A percentile compares a stretch with the other conserved stretches of the same genome.
phyloP scores from a whole-genome alignment of 768 basidiomycete genomes.

The Russula ochroleuca region DNA sequence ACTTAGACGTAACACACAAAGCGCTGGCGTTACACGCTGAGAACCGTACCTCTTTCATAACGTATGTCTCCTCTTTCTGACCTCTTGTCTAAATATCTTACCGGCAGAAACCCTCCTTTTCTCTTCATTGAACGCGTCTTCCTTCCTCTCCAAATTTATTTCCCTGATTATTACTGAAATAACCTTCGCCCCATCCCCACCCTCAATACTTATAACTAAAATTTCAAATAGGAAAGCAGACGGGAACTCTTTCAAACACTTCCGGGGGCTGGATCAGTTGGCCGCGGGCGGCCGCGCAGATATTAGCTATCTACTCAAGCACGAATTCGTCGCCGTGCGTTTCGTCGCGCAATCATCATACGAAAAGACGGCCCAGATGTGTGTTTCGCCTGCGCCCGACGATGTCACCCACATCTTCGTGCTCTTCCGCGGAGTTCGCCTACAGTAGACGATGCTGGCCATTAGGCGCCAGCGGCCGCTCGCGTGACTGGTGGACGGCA shows the following conservation, averaged over 20 bases:
- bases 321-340: conserved; percentile 41
- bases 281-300: background rate
- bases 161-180: no score
- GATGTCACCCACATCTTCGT: conserved; percentile 45
- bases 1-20: conserved; percentile 35
- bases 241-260: background rate
- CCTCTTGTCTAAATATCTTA: conserved; percentile 26
- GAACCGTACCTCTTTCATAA: conserved; percentile 46
- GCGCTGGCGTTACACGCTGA: conserved; percentile 40
- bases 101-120: background rate
- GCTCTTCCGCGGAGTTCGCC: conserved; percentile 42
- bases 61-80: conserved; percentile 33
- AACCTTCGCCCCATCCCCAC: no score
- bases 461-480: conserved; percentile 33
- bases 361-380: conserved; percentile 39
- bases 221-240: no score
- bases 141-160: no score
- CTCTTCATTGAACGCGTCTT: background rate
- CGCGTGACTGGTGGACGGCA: conserved; percentile 28
- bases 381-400: conserved; percentile 41
- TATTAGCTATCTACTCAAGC: conserved; percentile 45
- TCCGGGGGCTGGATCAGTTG: no score
- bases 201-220: no score
- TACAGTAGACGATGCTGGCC: conserved; percentile 27
- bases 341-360: conserved; percentile 46